Conservation (phyloP, 176 grass and related monocot species). For the Dactylis glomerata region DNA sequence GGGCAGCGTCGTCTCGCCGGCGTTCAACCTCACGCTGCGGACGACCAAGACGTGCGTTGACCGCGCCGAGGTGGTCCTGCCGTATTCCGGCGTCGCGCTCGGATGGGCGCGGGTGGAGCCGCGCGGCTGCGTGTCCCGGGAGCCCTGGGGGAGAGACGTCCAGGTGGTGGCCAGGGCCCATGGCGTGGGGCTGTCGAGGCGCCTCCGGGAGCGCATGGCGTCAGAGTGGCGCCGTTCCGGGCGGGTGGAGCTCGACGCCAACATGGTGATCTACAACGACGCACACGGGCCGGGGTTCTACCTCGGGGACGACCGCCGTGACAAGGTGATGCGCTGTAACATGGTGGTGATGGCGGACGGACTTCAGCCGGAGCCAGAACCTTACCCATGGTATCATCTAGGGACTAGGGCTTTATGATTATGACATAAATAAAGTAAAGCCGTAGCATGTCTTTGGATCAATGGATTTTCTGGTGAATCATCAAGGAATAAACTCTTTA, state of each 20-base stretch:
- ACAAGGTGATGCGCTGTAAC: background rate
- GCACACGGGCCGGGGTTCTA: too few species aligned
- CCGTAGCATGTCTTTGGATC: background rate
- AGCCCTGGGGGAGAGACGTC: background rate
- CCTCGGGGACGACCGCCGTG: background rate
- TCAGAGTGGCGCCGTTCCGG: background rate
- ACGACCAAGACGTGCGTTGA: slow-evolving; percentile 8
- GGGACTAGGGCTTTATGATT: background rate
- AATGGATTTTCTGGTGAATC: background rate
- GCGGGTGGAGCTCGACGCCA: background rate
- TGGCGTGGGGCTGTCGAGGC: background rate
- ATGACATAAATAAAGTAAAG: background rate
- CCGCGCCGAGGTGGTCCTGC: background rate
- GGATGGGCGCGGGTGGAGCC: slow-evolving; percentile 11
- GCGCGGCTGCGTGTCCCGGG: background rate
- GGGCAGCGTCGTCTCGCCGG: background rate
- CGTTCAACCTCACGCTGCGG: slow-evolving; percentile 17
- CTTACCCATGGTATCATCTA: background rate
- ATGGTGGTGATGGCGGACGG: background rate
- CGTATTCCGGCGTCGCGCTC: slow-evolving; percentile 1
- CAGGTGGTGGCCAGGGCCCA: background rate
- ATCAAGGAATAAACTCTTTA: too few species aligned
- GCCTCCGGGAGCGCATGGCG: background rate
- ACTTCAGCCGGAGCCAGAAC: background rate
- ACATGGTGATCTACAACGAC: background rate